Evolutionary conservation across 2,329 filamentous ascomycete genomes (phyloP), one percentile per base, ranked within the genome.

Genomic region (Celoporthe dispersa): DNA sequence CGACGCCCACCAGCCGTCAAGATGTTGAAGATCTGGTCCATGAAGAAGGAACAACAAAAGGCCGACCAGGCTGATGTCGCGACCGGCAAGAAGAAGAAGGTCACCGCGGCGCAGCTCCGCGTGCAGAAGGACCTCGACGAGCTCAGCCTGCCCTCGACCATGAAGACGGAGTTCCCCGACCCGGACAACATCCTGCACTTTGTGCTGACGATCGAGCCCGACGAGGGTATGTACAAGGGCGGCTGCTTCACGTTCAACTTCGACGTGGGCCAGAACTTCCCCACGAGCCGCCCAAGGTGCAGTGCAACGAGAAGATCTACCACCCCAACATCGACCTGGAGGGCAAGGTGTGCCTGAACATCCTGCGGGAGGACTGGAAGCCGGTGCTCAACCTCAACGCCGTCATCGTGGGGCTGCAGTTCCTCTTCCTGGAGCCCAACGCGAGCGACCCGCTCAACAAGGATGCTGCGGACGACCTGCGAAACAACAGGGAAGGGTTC

Each of bases 11-110:
- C 67, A n/a, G 70, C 71, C 74, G 77, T 74, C 84, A 94, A 85
- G 79, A 98, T 98, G 96, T 88, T 98, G 87, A 98, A 98, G 86
- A 98, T 98, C 86, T 98, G 95, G 96, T 97, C 94, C 77, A 97
- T 98, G 95, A 94, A 97, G 85, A 96, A 98, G 84, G 93, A 98
- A 86, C 94, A 98, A 86, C 94, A 97, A 84, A 93, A 97, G 83
- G 94, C 93, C 77, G 93, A 94, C 75, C 93, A 94, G 77, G 94
- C 93, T 70, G 91, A 92, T 75, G 89, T 87, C 44, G 86, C 89
- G 60, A 88, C 85, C 22, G 88, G 90, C 68, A 97, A 94, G 85
- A 98, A 98, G 88, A 98, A 98, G 89, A 98, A 98, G 86, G 94
- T 99, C 74, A 98, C 96, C 31, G 94, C 96, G 25, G 96, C 96